These are phyloP conservation scores for Aspergillus ochraceoroseus DNA, from an alignment of 2,329 filamentous ascomycete genomes.

Conservation along the genomic window DNA sequence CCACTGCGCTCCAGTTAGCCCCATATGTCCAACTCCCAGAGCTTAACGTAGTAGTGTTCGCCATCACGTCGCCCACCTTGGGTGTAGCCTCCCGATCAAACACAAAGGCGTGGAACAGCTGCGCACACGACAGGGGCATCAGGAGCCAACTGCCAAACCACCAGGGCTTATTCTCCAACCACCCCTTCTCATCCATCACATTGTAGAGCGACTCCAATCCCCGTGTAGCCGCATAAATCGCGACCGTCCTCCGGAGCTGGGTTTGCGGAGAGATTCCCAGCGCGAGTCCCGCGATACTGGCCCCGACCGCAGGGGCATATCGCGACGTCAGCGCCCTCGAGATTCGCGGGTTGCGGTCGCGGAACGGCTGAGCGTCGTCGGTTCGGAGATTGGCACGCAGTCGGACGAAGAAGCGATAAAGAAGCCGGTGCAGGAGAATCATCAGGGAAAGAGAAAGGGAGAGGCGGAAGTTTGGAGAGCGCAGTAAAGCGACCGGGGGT, in stretches of 20 bases:
- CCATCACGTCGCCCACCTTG: slow-evolving; percentile 42
- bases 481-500: slow-evolving; percentile 41
- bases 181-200: slow-evolving; percentile 67
- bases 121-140: slow-evolving; percentile 69
- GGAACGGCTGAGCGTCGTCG: slow-evolving; percentile 74
- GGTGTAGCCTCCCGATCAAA: slow-evolving; percentile 73
- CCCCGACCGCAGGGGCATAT: slow-evolving; percentile 84
- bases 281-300: slow-evolving; percentile 77
- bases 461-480: slow-evolving; percentile 66
- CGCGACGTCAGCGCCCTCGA: slow-evolving; percentile 70
- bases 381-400: slow-evolving; percentile 73
- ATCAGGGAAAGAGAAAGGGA: slow-evolving; percentile 80
- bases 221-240: slow-evolving; percentile 75
- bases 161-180: slow-evolving; percentile 64
- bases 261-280: slow-evolving; percentile 69
- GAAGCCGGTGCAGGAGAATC: slow-evolving; percentile 78
- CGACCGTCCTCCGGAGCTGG: slow-evolving; percentile 70
- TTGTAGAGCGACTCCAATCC: slow-evolving; percentile 87
- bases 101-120: slow-evolving; percentile 69
- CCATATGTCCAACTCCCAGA: no score
- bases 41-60: slow-evolving; percentile 6
- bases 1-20: slow-evolving; percentile 34
- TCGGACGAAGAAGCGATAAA: slow-evolving; percentile 83
- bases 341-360: slow-evolving; percentile 73
- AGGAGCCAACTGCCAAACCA: slow-evolving; percentile 83